phyloP scores from a whole-genome alignment of 441 rosid species.

The Eutrema salsugineum region DNA sequence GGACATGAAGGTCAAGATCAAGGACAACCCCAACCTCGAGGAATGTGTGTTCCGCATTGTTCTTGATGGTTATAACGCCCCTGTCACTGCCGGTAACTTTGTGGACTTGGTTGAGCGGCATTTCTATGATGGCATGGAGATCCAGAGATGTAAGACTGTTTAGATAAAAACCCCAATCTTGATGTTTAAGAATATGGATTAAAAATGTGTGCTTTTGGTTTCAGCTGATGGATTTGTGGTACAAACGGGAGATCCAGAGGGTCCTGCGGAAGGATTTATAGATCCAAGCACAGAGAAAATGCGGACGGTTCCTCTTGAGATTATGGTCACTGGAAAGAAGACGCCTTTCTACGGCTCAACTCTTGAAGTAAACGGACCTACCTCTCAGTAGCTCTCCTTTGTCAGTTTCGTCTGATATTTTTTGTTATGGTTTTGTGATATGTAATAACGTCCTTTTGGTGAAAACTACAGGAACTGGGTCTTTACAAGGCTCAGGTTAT shows the following conservation, averaged over 20 bases:
- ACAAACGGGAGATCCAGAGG: slow-evolving; percentile 98
- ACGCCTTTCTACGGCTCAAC: slow-evolving; percentile 80
- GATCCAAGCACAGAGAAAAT: slow-evolving; percentile 94
- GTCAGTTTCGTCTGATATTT: not conserved
- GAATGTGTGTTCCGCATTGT: slow-evolving; percentile 88
- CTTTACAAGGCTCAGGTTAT: slow-evolving; percentile 95
- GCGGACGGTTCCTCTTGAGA: slow-evolving; percentile 80
- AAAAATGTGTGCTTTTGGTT: not conserved
- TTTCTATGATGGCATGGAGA: slow-evolving; percentile 98
- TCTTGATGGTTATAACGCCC: slow-evolving; percentile 95
- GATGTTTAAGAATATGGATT: too few relatives aligned
- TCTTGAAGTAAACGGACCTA: slow-evolving; percentile 75
- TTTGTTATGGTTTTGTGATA: too few relatives aligned
- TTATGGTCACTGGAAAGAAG: slow-evolving; percentile 80
- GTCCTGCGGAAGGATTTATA: slow-evolving; percentile 93
- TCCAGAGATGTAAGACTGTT: slow-evolving; percentile 79
- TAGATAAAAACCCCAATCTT: not conserved
- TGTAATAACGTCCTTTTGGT: too few relatives aligned
- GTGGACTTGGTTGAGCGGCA: slow-evolving; percentile 87
- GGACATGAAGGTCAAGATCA: slow-evolving; percentile 98
- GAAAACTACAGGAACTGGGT: slow-evolving; percentile 68
- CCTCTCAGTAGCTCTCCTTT: not conserved
- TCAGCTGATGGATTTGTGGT: slow-evolving; percentile 99
- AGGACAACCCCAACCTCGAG: slow-evolving; percentile 89
- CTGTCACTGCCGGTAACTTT: slow-evolving; percentile 93